Evolutionary conservation across 169 alveolate genomes (phyloP).

Genomic region (Plasmodium relictum): DNA sequence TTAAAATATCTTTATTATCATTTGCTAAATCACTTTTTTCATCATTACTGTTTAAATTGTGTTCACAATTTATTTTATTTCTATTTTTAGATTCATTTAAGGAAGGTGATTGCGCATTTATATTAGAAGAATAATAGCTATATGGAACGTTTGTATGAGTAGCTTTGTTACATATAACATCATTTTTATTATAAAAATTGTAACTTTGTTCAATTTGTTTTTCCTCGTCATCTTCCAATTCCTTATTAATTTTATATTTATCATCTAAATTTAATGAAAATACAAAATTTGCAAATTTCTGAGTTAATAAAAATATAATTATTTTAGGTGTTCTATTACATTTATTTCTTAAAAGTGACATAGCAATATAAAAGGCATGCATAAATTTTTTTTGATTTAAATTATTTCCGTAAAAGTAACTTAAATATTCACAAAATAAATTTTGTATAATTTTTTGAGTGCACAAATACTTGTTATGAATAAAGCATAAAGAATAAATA

Average conservation of each 20-base stretch:
- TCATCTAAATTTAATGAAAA: conserved; percentile 43
- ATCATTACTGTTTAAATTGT: no score
- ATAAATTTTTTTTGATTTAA: conserved; percentile 62
- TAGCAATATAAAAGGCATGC: conserved; percentile 67
- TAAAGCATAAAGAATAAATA: conserved; percentile 64
- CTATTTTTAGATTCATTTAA: no score
- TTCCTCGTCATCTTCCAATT: not conserved
- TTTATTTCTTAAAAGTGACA: conserved; percentile 75
- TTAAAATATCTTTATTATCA: no score
- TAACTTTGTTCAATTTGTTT: not conserved
- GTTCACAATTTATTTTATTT: no score
- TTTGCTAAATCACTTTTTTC: no score
- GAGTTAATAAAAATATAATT: conserved; percentile 4
- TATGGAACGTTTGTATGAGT: not conserved
- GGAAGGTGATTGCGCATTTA: no score
- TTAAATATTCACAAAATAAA: conserved; percentile 34
- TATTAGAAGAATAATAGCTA: no score
- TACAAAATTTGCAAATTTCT: conserved; percentile 44
- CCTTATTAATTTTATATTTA: not conserved
- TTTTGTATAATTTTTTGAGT: conserved; percentile 70
- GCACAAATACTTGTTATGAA: conserved; percentile 61
- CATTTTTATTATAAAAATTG: not conserved
- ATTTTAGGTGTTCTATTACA: conserved; percentile 68
- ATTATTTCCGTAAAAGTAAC: conserved; percentile 23
- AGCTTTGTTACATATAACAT: not conserved